phyloP scores from a whole-genome alignment of 768 basidiomycete genomes.

The Scleroderma bovista region DNA sequence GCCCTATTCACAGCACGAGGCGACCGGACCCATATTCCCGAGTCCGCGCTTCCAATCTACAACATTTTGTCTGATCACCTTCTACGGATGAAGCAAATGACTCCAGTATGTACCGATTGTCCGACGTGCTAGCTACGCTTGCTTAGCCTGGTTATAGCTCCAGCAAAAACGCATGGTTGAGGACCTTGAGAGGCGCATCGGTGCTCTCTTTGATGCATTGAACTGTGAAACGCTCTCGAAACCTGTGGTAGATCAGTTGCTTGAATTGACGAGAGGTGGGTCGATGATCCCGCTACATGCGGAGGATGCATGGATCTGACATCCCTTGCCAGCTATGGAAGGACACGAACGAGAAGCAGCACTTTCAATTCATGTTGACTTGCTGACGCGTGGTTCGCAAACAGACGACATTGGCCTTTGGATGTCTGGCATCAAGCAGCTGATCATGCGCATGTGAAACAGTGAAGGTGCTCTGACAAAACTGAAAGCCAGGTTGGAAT shows the following conservation, averaged over 20 bases:
- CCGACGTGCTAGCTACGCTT: neutral
- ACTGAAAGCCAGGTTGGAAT: too few relatives aligned
- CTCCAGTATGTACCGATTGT: conserved; percentile 51
- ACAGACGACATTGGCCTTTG: conserved; percentile 80
- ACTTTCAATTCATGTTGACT: conserved; percentile 77
- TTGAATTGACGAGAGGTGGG: conserved; percentile 67
- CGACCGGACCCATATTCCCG: conserved; percentile 89
- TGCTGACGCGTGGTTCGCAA: conserved; percentile 73
- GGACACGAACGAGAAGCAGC: conserved; percentile 73
- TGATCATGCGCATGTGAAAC: conserved; percentile 62
- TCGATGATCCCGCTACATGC: conserved; percentile 9
- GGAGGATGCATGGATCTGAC: conserved; percentile 1
- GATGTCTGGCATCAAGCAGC: conserved; percentile 89
- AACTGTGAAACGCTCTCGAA: conserved; percentile 82
- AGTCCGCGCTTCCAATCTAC: conserved; percentile 57
- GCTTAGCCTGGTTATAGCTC: conserved; percentile 39
- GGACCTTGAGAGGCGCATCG: conserved; percentile 83
- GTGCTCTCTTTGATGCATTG: conserved; percentile 83
- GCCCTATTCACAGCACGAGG: conserved; percentile 59
- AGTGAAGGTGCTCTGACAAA: neutral
- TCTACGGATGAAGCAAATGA: conserved; percentile 61
- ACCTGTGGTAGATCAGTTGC: conserved; percentile 63
- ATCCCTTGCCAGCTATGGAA: conserved; percentile 59
- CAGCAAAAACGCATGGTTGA: conserved; percentile 81
- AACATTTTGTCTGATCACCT: conserved; percentile 61